Evolutionary conservation across 441 rosid species (phyloP), one percentile per base, ranked within the genome.

Genomic region (Aquilaria agallochum): DNA sequence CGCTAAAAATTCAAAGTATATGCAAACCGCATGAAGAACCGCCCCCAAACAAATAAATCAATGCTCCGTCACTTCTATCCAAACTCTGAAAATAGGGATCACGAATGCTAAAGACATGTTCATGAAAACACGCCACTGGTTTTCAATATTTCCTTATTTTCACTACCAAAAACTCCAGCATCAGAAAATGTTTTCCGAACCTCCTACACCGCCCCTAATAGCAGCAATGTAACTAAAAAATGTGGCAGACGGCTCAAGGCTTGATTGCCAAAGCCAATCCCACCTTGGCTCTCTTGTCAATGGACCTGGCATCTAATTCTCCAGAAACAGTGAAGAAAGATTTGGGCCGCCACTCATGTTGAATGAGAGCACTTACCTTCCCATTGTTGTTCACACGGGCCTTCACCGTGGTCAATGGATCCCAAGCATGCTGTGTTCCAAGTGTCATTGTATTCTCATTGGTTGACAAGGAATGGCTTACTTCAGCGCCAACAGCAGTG

Each of bases 271-370:
- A 76, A 53, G 96, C 89, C 69, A 95, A 67, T n/a, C 99, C 97
- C 68, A 95, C 73, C 82, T 88, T 91, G 44, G 97, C 81, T 45
- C 76, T 88, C 81, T 89, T 92, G 54, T 88, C 98, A 27, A 92
- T 71, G 45, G 91, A 76, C 78, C 85, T 89, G 66, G 95, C 75
- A 72, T 94, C 97, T 5, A 92, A 90, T 84, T 92, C 97, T 31
- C 89, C 96, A 0, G 95, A 80, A 53, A 95, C 48, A 0, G 96
- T 89, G 70, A 95, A 66, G 47, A 83, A 52, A 1, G 97, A 92
- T 73, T 63, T 92, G 5, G 99, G 99, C 45, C 83, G 88, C 96
- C 95, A 95, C 74, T 83, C 87, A 20, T 95, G 99, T 83, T 95
- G 99, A 64, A 95, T 59, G 47, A 95, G 88, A 13, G 96, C 96